Percentiles rank a stretch among this genome's conserved stretches.
Evolutionary conservation across 23 red algal genomes (phyloP).

Genomic region (Gracilaria caudata): DNA sequence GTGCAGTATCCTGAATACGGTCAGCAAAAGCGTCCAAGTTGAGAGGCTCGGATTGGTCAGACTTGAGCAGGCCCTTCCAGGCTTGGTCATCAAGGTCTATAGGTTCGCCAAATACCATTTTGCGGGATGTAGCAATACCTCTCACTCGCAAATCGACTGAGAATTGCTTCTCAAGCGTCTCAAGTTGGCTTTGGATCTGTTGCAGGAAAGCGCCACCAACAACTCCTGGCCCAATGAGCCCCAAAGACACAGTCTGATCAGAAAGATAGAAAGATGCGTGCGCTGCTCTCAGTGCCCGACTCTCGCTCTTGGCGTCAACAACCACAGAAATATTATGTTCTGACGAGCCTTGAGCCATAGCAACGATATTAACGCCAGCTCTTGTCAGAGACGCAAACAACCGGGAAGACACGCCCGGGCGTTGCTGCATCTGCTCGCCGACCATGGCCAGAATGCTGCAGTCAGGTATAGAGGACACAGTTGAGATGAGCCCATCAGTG

Average conservation of each 20-base stretch:
- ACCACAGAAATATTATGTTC: constrained; percentile 98
- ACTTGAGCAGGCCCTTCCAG: constrained; percentile 59
- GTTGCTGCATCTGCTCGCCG: constrained; percentile 95
- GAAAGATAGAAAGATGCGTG: constrained; percentile 95
- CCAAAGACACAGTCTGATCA: constrained; percentile 90
- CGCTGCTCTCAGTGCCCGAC: constrained; percentile 82
- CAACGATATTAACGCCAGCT: constrained; percentile 89
- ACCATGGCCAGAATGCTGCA: constrained; percentile 97
- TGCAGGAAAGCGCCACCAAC: constrained; percentile 84
- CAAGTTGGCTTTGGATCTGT: constrained; percentile 90
- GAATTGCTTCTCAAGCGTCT: constrained; percentile 68
- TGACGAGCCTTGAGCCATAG: constrained; percentile 95
- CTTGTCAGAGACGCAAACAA: constrained; percentile 86
- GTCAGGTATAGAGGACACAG: constrained; percentile 67
- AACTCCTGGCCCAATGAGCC: constrained; percentile 90
- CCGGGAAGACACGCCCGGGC: constrained; percentile 87
- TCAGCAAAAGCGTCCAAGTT: constrained; percentile 81
- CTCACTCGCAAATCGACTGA: constrained; percentile 92
- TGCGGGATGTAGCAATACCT: constrained; percentile 76
- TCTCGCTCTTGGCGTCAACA: constrained; percentile 67
- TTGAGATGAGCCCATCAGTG: constrained; percentile 85
- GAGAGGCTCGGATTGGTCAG: constrained; percentile 17
- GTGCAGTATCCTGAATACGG: constrained; percentile 79
- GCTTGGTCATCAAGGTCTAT: constrained; percentile 60
- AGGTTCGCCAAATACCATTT: constrained; percentile 83